Evolutionary conservation across 805 yeast genomes (phyloP).

Genomic region (Wickerhamomyces bovis): DNA sequence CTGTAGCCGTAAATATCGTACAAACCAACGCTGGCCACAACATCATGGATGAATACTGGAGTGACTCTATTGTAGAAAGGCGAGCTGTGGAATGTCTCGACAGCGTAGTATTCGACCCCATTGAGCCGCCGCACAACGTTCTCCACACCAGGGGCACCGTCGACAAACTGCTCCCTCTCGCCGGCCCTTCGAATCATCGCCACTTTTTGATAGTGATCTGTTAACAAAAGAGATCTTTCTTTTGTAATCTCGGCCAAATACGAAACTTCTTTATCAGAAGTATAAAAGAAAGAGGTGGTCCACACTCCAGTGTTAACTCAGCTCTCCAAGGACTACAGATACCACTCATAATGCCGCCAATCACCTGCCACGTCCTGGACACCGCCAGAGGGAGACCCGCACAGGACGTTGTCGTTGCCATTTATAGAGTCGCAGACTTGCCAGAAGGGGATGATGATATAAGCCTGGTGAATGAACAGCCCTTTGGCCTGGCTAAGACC

Average conservation of each 20-base stretch:
- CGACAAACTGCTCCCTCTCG: constrained; percentile 2
- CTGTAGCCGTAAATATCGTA: constrained; percentile 23
- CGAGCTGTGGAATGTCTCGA: constrained; percentile 30
- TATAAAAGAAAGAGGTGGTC: neutral
- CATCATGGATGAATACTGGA: constrained; percentile 29
- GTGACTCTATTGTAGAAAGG: constrained; percentile 23
- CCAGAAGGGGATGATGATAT: constrained; percentile 20
- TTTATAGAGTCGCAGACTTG: constrained; percentile 31
- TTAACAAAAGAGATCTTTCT: too few species aligned
- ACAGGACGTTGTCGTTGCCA: constrained; percentile 58
- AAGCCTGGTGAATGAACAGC: constrained; percentile 27
- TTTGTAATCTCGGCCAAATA: neutral
- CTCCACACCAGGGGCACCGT: constrained; percentile 22
- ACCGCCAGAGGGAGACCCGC: constrained; percentile 86
- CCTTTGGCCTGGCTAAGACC: constrained; percentile 66
- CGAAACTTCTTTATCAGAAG: neutral
- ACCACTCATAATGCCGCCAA: constrained; percentile 36
- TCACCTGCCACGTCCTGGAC: constrained; percentile 87
- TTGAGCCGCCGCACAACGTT: constrained; percentile 23
- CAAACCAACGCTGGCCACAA: constrained; percentile 16
- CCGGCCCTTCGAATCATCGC: neutral
- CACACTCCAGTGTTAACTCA: neutral
- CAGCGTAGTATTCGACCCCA: constrained; percentile 28
- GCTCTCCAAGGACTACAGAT: neutral
- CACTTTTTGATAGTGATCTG: neutral